These are phyloP conservation scores for Niveomyces coronatus DNA, from an alignment of 2,329 filamentous ascomycete species.

Conservation along the genomic window DNA sequence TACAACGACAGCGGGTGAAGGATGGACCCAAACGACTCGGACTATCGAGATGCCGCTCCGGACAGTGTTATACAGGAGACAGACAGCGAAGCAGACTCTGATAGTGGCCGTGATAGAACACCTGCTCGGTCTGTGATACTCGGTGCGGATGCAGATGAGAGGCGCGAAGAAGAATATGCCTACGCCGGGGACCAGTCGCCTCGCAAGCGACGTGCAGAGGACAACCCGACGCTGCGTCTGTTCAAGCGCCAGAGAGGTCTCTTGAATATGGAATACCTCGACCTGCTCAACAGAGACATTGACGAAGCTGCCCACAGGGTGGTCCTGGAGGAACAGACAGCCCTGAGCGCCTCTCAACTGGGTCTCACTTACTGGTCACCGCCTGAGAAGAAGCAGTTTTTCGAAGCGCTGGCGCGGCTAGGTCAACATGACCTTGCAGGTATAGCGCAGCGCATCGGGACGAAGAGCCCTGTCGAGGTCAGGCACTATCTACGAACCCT, in stretches of 20 bases:
- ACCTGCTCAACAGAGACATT: constrained; percentile 47
- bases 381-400: constrained; percentile 62
- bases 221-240: constrained; percentile 18
- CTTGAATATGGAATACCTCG: constrained; percentile 37
- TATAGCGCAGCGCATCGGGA: constrained; percentile 53
- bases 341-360: constrained; percentile 43
- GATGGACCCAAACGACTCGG: constrained; percentile 8
- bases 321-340: constrained; percentile 20
- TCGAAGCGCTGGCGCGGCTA: constrained; percentile 50
- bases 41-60: not conserved
- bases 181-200: constrained; percentile 9
- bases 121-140: constrained; percentile 10
- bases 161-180: constrained; percentile 7
- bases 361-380: constrained; percentile 62
- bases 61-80: not conserved
- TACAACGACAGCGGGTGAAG: constrained; percentile 6
- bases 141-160: constrained; percentile 8
- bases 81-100: constrained; percentile 11
- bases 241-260: constrained; percentile 35
- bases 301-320: constrained; percentile 36
- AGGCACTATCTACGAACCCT: constrained; percentile 58
- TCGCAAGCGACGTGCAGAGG: constrained; percentile 22
- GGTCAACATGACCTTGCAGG: constrained; percentile 51
- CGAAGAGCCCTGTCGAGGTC: constrained; percentile 68
- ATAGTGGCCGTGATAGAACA: too few species aligned